Conservation (phyloP, 192 early-diverging fungal species). For the Pilobolus umbonatus region DNA sequence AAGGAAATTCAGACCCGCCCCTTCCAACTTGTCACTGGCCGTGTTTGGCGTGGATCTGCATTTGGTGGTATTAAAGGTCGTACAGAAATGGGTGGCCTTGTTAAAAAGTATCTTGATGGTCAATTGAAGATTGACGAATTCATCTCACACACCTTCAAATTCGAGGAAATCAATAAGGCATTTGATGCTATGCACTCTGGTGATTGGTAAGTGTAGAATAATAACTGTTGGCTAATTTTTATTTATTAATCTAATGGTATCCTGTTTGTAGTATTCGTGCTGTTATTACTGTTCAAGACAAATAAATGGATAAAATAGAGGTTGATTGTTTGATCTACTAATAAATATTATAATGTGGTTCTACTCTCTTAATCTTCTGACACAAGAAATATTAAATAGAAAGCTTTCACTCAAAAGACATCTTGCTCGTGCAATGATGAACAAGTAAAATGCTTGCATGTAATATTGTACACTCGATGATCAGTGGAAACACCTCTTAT, state of each 20-base stretch:
- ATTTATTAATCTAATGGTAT: neutral
- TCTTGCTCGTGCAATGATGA: too few relatives aligned
- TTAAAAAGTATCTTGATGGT: conserved; percentile 79
- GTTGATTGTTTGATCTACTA: neutral
- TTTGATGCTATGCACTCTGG: conserved; percentile 88
- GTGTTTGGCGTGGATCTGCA: conserved; percentile 93
- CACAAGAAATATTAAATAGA: too few relatives aligned
- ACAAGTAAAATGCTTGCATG: too few relatives aligned
- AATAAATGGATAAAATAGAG: neutral
- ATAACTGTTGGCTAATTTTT: neutral
- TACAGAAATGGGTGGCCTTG: conserved; percentile 80
- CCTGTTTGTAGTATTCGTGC: conserved; percentile 29
- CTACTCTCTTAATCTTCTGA: too few relatives aligned
- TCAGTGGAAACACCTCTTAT: too few relatives aligned
- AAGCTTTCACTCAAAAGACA: too few relatives aligned
- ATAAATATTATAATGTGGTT: too few relatives aligned
- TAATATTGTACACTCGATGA: too few relatives aligned
- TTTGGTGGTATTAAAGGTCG: conserved; percentile 98
- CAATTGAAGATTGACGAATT: conserved; percentile 90
- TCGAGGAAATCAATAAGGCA: conserved; percentile 89
- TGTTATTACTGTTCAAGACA: conserved; percentile 25
- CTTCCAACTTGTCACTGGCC: conserved; percentile 95
- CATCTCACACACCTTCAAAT: conserved; percentile 75
- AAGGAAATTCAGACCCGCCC: conserved; percentile 92
- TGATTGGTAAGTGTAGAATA: conserved; percentile 43